phyloP scores from a whole-genome alignment of 202 grass and related monocot genomes.

The Cymbopogon flexuosus region DNA sequence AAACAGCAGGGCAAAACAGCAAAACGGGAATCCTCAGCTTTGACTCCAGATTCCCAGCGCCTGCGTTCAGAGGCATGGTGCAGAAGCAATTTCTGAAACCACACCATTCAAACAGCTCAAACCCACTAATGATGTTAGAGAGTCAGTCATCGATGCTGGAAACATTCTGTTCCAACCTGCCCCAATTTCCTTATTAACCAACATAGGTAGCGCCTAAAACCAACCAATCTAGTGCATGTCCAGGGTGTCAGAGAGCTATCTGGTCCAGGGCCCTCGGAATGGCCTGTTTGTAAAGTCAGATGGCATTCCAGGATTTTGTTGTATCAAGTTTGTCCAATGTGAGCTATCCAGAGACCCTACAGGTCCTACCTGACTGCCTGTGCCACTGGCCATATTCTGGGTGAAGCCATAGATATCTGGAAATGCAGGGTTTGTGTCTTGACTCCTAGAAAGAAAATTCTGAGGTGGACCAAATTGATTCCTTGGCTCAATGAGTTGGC shows the following conservation, averaged over 20 bases:
- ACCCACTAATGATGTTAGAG: not conserved
- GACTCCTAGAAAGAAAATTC: slow-evolving; percentile 20
- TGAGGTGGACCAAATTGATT: slow-evolving; percentile 21
- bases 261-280: slow-evolving; percentile 43
- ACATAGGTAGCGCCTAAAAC: slow-evolving; percentile 17
- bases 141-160: not conserved
- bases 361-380: slow-evolving; percentile 18
- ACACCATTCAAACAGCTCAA: slow-evolving; percentile 4
- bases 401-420: slow-evolving; percentile 35
- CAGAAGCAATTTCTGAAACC: slow-evolving; percentile 27
- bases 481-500: slow-evolving; percentile 38
- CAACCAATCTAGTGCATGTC: not conserved
- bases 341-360: slow-evolving; percentile 33
- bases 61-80: slow-evolving; percentile 9
- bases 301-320: slow-evolving; percentile 42
- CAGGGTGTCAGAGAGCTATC: slow-evolving; percentile 25
- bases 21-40: slow-evolving; percentile 16
- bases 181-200: slow-evolving; percentile 27
- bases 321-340: slow-evolving; percentile 46
- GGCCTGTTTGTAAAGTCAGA: slow-evolving; percentile 38
- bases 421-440: not conserved
- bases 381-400: slow-evolving; percentile 27
- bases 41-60: not conserved
- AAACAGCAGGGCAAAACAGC: not conserved
- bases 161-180: slow-evolving; percentile 6